phyloP scores from a whole-genome alignment of 1,284 basidiomycete genomes.

The Sanghuangporus weigelae region DNA sequence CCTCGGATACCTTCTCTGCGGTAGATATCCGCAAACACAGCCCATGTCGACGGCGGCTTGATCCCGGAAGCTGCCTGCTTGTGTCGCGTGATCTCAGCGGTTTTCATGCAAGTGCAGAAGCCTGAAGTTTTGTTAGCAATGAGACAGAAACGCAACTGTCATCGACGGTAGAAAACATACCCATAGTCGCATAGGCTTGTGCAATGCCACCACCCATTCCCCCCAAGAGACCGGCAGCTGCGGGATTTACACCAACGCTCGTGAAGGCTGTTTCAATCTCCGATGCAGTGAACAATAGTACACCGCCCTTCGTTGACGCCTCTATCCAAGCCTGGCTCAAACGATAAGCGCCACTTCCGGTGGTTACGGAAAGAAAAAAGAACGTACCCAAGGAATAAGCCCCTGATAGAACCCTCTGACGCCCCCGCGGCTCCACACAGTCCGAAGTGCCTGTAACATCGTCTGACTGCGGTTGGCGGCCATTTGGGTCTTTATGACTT shows the following conservation, averaged over 20 bases:
- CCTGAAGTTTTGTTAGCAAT: conserved; percentile 42
- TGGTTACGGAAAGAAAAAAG: not conserved
- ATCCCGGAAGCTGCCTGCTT: conserved; percentile 90
- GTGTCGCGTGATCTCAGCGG: conserved; percentile 96
- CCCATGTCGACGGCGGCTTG: conserved; percentile 91
- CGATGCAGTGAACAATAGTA: conserved; percentile 92
- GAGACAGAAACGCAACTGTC: not conserved
- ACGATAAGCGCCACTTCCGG: not conserved
- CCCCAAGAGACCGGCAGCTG: conserved; percentile 83
- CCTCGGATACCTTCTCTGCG: conserved; percentile 89
- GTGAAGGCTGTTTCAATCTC: conserved; percentile 82
- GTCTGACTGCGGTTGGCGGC: conserved; percentile 88
- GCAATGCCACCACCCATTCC: conserved; percentile 98
- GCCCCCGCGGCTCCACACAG: conserved; percentile 92
- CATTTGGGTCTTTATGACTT: conserved; percentile 99
- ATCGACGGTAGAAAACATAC: conserved; percentile 42
- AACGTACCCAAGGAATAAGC: conserved; percentile 92
- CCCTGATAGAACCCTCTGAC: conserved; percentile 94
- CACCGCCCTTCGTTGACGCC: conserved; percentile 97
- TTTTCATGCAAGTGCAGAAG: conserved; percentile 98
- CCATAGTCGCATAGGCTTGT: conserved; percentile 99
- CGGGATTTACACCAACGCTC: conserved; percentile 71
- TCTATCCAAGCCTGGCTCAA: conserved; percentile 91
- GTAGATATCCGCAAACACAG: conserved; percentile 93
- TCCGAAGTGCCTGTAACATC: conserved; percentile 83